Percentiles rank a stretch among this genome's conserved stretches.
Conservation (phyloP, 208 protist species). For the Trypanosoma mega region DNA sequence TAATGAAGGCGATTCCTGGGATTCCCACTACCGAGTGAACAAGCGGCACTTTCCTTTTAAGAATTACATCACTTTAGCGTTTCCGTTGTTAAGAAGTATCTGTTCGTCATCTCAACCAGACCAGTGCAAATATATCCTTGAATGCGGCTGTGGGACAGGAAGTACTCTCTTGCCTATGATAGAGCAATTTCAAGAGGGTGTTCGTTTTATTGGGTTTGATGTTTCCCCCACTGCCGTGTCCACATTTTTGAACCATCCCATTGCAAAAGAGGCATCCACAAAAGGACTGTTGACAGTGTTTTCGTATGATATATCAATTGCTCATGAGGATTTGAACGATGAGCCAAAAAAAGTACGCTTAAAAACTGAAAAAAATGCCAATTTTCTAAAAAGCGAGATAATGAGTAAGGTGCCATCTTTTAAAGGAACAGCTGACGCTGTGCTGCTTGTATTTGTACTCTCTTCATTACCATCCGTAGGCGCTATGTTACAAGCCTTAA, state of each 20-base stretch:
- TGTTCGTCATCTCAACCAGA: conserved; percentile 9
- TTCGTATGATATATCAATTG: conserved; percentile 33
- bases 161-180: conserved; percentile 75
- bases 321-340: not conserved
- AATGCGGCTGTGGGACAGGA: conserved; percentile 76
- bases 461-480: conserved; percentile 55
- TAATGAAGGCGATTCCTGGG: conserved; percentile 42
- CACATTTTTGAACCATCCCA: conserved; percentile 40
- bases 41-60: conserved; percentile 77
- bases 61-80: conserved; percentile 78
- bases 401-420: conserved; percentile 16
- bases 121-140: conserved; percentile 38
- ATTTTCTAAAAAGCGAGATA: conserved; percentile 27
- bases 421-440: conserved; percentile 29
- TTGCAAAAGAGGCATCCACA: conserved; percentile 33
- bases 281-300: conserved; percentile 34
- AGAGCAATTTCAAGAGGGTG: conserved; percentile 35
- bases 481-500: conserved; percentile 57
- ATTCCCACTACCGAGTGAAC: conserved; percentile 46
- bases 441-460: conserved; percentile 84
- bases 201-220: conserved; percentile 69
- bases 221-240: conserved; percentile 47
- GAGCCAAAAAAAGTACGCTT: conserved; percentile 25
- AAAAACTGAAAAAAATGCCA: conserved; percentile 17
- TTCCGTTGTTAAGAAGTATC: conserved; percentile 50